phyloP scores from a whole-genome alignment of 2,329 filamentous ascomycete species.

The Dothidotthia symphoricarpi region DNA sequence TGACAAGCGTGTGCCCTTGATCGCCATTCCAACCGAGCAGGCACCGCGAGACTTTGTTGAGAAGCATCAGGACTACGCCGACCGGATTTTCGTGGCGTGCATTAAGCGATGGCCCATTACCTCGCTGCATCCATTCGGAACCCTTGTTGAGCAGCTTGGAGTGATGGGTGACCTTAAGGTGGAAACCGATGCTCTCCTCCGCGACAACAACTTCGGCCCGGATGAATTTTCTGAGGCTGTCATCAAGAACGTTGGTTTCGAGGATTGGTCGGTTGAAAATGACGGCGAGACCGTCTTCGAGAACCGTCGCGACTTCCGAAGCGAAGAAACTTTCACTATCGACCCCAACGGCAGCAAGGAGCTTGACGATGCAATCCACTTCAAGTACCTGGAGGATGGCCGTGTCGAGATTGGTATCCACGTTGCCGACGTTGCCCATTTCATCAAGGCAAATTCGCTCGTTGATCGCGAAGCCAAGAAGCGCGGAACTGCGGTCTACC shows the following conservation, averaged over 20 bases:
- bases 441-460: conserved; percentile 92
- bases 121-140: conserved; percentile 97
- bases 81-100: conserved; percentile 96
- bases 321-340: conserved; percentile 85
- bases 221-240: conserved; percentile 98
- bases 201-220: conserved; percentile 97
- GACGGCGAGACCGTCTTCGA: conserved; percentile 74
- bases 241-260: conserved; percentile 83
- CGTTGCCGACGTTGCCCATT: conserved; percentile 92
- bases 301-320: conserved; percentile 83
- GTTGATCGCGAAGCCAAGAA: conserved; percentile 98
- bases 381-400: conserved; percentile 79
- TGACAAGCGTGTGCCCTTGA: conserved; percentile 95
- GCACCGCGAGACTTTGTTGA: conserved; percentile 97
- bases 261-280: conserved; percentile 83
- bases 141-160: conserved; percentile 92
- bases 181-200: conserved; percentile 92
- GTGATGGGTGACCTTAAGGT: conserved; percentile 97
- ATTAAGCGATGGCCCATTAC: conserved; percentile 99
- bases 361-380: conserved; percentile 87
- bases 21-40: conserved; percentile 97
- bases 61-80: conserved; percentile 95
- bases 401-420: conserved; percentile 93
- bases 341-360: conserved; percentile 85
- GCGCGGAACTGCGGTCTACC: conserved; percentile 90